phyloP scores from a whole-genome alignment of 2,329 filamentous ascomycete genomes.

The Xylaria sp. region DNA sequence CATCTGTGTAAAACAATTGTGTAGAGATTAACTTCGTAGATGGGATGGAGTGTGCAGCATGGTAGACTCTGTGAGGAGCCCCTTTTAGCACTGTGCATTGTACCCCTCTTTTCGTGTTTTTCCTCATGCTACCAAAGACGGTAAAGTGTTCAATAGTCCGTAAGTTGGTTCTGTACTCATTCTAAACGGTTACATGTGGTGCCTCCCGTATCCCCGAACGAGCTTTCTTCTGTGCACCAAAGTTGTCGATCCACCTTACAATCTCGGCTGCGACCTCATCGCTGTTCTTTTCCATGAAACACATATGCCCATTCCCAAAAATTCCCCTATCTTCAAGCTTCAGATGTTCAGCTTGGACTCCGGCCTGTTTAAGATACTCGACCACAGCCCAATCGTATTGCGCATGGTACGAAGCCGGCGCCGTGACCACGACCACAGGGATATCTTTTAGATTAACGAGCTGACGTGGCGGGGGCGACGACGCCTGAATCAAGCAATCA shows the following conservation, averaged over 20 bases:
- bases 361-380: slow-evolving; percentile 50
- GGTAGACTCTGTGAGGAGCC: no score
- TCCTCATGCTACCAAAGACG: no score
- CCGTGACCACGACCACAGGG: slow-evolving; percentile 48
- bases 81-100: no score
- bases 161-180: no score
- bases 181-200: not conserved
- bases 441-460: slow-evolving; percentile 45
- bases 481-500: slow-evolving; percentile 45
- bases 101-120: no score
- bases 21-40: no score
- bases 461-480: slow-evolving; percentile 36
- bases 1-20: no score
- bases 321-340: slow-evolving; percentile 47
- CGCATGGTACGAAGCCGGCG: slow-evolving; percentile 51
- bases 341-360: slow-evolving; percentile 42
- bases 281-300: slow-evolving; percentile 56
- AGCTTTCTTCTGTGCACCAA: not conserved
- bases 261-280: slow-evolving; percentile 44
- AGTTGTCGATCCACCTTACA: slow-evolving; percentile 35
- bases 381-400: slow-evolving; percentile 53
- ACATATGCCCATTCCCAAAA: slow-evolving; percentile 54
- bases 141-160: no score
- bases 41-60: no score
- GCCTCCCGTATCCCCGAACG: not conserved